phyloP scores from a whole-genome alignment of 129 eudicot genomes.

The Saussurea involucrata region DNA sequence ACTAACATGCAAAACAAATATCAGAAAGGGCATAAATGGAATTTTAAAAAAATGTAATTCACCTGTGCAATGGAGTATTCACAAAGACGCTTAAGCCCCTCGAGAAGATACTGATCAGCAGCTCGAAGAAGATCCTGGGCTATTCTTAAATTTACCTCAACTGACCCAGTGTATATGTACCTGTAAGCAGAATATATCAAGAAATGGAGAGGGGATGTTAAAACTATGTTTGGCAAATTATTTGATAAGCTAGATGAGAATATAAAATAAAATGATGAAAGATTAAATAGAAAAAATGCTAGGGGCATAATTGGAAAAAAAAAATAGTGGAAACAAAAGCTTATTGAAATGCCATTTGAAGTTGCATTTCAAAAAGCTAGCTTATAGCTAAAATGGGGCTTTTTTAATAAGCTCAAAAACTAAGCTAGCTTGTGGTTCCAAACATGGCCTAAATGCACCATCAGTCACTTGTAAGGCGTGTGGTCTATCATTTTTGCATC shows the following conservation, averaged over 20 bases:
- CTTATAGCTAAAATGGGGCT: neutral
- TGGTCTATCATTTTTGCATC: neutral
- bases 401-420: neutral
- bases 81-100: slow-evolving; percentile 84
- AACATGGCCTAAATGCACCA: neutral
- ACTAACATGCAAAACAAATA: neutral
- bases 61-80: slow-evolving; percentile 84
- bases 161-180: slow-evolving; percentile 87
- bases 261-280: neutral
- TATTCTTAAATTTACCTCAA: slow-evolving; percentile 52
- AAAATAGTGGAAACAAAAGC: neutral
- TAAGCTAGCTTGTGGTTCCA: neutral
- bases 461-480: neutral
- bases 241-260: neutral
- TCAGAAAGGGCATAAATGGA: neutral
- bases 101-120: slow-evolving; percentile 80
- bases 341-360: neutral
- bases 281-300: neutral
- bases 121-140: slow-evolving; percentile 86
- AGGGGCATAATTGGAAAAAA: neutral
- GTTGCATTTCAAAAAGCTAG: neutral
- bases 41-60: neutral
- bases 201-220: neutral
- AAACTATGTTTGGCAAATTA: neutral
- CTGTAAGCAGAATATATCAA: slow-evolving; percentile 38